Evolutionary conservation across 139 green algal species (phyloP).

Genomic region (Micractinium sp.): DNA sequence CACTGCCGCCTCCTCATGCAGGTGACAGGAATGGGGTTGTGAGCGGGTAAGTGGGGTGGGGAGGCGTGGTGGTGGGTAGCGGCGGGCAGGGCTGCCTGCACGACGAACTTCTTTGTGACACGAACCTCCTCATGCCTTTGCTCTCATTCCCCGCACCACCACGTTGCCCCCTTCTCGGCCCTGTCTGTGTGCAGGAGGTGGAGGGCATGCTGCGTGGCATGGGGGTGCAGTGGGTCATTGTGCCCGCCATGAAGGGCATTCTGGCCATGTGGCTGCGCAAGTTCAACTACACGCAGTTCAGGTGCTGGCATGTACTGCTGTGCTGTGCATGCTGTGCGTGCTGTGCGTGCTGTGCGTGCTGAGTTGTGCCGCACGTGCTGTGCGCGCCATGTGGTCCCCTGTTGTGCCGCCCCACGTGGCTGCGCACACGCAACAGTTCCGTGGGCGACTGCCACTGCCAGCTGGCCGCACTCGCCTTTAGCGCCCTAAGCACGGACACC

Average conservation of each 20-base stretch:
- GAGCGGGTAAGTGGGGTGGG: too few species aligned
- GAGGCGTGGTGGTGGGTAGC: not conserved
- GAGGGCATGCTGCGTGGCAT: constrained; percentile 34
- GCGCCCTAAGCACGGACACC: too few species aligned
- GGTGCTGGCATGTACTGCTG: not conserved
- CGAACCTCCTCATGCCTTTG: too few species aligned
- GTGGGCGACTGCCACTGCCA: too few species aligned
- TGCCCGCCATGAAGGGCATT: constrained; percentile 61
- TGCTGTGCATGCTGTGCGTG: not conserved
- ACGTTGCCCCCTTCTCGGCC: too few species aligned
- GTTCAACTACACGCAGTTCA: constrained; percentile 61
- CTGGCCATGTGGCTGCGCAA: constrained; percentile 69
- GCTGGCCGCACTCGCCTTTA: too few species aligned
- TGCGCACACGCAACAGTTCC: too few species aligned
- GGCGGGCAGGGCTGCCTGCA: not conserved
- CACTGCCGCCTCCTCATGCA: constrained; percentile 70
- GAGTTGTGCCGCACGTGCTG: not conserved
- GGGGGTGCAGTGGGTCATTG: constrained; percentile 62
- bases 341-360: not conserved
- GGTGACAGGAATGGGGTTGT: constrained; percentile 19
- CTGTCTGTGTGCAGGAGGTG: constrained; percentile 13
- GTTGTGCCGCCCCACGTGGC: too few species aligned
- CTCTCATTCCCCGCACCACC: too few species aligned
- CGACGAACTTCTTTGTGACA: too few species aligned
- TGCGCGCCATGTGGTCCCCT: not conserved